Conservation (phyloP, 2,329 filamentous ascomycete genomes). For the Exophiala lecanii-corni region DNA sequence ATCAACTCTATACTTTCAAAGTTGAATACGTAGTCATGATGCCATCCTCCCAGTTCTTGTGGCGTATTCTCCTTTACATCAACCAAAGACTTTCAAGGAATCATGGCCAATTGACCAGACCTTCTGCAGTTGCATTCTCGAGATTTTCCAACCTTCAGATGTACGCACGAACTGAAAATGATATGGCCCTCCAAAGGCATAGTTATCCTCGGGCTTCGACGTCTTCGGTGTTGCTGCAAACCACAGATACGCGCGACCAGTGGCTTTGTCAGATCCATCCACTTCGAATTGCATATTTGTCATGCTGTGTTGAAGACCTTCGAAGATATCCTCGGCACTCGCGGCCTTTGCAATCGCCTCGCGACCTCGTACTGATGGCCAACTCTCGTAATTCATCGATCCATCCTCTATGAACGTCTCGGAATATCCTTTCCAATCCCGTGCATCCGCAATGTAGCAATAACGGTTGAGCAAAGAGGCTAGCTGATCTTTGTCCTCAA, state of each 20-base stretch:
- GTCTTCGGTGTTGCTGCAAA: slow-evolving; percentile 10
- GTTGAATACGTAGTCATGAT: too few species aligned
- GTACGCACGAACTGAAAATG: slow-evolving; percentile 9
- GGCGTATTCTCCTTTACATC: not conserved
- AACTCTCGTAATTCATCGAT: slow-evolving; percentile 8
- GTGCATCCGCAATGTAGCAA: slow-evolving; percentile 7
- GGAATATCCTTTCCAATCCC: slow-evolving; percentile 12
- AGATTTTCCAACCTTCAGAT: slow-evolving; percentile 7
- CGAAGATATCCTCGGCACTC: slow-evolving; percentile 7
- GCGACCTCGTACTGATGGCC: slow-evolving; percentile 3
- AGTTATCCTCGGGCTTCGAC: slow-evolving; percentile 6
- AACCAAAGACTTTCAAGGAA: slow-evolving; percentile 7
- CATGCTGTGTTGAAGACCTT: slow-evolving; percentile 14
- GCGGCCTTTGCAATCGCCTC: slow-evolving; percentile 8
- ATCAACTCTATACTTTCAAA: too few species aligned
- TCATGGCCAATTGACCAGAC: slow-evolving; percentile 10
- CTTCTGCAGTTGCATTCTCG: slow-evolving; percentile 9
- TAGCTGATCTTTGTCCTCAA: slow-evolving; percentile 10
- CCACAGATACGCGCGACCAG: slow-evolving; percentile 10
- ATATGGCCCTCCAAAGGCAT: slow-evolving; percentile 14
- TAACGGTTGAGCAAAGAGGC: slow-evolving; percentile 6
- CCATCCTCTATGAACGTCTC: slow-evolving; percentile 7
- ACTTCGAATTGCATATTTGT: slow-evolving; percentile 13
- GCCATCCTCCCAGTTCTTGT: too few species aligned
- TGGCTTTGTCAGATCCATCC: slow-evolving; percentile 9